Conservation (phyloP, 345 rosid species). For the Limnanthes douglasii region DNA sequence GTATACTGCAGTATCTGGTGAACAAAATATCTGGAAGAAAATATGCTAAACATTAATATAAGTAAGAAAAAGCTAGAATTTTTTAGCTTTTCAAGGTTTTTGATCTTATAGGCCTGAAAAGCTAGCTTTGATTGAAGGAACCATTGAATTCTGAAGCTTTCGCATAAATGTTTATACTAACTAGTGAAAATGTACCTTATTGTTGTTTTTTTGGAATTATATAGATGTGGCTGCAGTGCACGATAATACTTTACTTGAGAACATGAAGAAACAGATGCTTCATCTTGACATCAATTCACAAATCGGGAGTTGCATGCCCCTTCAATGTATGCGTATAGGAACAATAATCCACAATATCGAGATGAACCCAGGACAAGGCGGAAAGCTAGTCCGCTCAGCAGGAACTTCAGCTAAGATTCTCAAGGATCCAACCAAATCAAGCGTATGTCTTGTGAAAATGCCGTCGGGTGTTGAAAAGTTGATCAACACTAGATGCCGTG, state of each 20-base stretch:
- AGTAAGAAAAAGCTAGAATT: neutral
- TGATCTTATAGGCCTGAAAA: neutral
- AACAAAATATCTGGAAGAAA: too few relatives aligned
- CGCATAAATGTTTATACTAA: neutral
- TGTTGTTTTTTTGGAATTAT: neutral
- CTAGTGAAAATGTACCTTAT: neutral
- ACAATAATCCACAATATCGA: conserved; percentile 87
- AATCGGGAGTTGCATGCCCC: conserved; percentile 81
- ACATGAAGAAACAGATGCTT: conserved; percentile 43
- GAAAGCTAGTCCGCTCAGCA: conserved; percentile 70
- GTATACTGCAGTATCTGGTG: too few relatives aligned
- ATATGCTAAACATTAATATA: neutral
- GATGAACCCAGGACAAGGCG: conserved; percentile 75
- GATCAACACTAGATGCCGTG: conserved; percentile 58
- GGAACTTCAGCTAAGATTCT: conserved; percentile 82
- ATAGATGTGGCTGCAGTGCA: conserved; percentile 17
- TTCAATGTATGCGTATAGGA: conserved; percentile 75
- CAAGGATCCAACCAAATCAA: conserved; percentile 45
- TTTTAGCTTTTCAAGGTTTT: conserved; percentile 1
- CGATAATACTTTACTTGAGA: conserved; percentile 26
- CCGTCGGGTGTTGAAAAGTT: conserved; percentile 59
- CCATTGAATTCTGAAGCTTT: neutral
- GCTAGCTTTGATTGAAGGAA: neutral
- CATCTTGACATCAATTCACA: conserved; percentile 72
- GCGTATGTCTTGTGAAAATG: conserved; percentile 35